These are phyloP conservation scores for Colletotrichum lupini DNA, from an alignment of 2,329 filamentous ascomycete species.

Conservation along the genomic window DNA sequence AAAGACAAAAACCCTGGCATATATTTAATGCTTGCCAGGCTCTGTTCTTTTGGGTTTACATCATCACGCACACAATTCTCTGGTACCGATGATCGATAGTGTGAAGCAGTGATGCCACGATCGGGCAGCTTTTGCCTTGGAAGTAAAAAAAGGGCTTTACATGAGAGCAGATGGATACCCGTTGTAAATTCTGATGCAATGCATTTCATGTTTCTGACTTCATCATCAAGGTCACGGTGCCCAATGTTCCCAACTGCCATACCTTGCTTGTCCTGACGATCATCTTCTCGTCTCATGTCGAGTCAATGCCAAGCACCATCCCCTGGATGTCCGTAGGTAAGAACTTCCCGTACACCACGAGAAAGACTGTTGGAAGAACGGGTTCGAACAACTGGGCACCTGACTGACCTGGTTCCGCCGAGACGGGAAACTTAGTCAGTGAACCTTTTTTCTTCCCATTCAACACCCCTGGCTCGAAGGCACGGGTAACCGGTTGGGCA, in stretches of 20 bases:
- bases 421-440: not conserved
- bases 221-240: not conserved
- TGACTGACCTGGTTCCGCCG: not conserved
- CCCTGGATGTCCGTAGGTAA: not conserved
- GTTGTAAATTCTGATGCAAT: not conserved
- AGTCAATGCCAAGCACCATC: slow-evolving; percentile 1
- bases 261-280: not conserved
- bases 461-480: not conserved
- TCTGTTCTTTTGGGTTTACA: not conserved
- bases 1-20: not conserved
- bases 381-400: not conserved
- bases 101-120: not conserved
- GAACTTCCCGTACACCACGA: too few species aligned
- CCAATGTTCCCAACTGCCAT: not conserved
- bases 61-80: not conserved
- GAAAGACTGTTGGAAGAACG: not conserved
- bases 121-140: not conserved
- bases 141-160: not conserved
- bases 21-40: not conserved
- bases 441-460: not conserved
- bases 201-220: not conserved
- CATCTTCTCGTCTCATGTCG: not conserved
- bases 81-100: not conserved
- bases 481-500: not conserved
- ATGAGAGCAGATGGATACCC: not conserved